Base-by-base conservation (phyloP, 257 asterid genomes). In the Solanum virginianum region DNA sequence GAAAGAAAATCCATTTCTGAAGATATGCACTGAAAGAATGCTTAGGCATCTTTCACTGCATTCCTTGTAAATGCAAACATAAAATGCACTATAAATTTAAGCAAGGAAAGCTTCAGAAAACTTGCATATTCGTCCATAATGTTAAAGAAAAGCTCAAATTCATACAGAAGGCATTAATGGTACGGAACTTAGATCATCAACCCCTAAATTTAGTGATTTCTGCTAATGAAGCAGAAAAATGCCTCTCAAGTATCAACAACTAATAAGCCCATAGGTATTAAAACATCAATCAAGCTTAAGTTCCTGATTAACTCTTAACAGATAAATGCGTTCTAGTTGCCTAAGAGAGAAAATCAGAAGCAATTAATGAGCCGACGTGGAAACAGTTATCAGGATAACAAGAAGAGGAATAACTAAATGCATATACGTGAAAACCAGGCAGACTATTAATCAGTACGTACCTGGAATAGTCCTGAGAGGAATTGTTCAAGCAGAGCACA, bases 391-490 rank as follows among this genome's bases (percentile, higher is more conserved):
- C 10, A 70, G 10, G 80, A n/a, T 45, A 74, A 49, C 62, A 49
- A 75, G 62, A 75, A 75, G 16, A 24, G 32, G 6, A 77, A 43
- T 71, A 55, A 43, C 77, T 39, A 69, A 36, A 69, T 10, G 53
- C 53, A 17, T 71, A 71, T 39, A 70, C 18, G 18, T 22, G 81
- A 14, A 45, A 72, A 36, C 1, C 1, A 69, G 3, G 24, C 51
- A 69, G 11, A 24, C 24, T 22, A 51, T 51, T 53, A 56, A 86
- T 54, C 45, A 77, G 18, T 20, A 43, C 36, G 3, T n/a, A 94
- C 98, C 97, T 90, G 92, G 49, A 92, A 63, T 91, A 87, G 63
- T 87, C 84, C 12, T 91, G 89, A 57, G 92, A 89, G 86, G 93
- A 96, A 84, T 94, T 85, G 12, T 90, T 70, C 43, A 92, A 86